A percentile compares a stretch with the other conserved stretches of the same genome.
These are phyloP conservation scores for Penicillium sp. DNA, from an alignment of 2,329 filamentous ascomycete genomes.

Conservation along the genomic window DNA sequence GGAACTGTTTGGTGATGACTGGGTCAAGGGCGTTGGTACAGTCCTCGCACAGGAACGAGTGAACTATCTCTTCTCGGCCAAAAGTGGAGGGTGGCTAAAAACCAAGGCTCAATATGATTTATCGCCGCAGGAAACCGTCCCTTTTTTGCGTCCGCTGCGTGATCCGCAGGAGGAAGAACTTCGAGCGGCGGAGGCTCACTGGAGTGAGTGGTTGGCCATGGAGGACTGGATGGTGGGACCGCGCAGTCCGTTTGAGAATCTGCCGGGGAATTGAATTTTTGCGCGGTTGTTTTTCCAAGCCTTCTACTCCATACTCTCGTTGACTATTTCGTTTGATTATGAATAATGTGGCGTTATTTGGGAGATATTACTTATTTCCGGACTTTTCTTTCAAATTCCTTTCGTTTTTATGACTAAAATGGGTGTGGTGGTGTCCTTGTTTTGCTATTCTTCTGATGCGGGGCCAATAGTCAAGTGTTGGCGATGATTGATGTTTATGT, in stretches of 20 bases:
- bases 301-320: neutral
- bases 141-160: constrained; percentile 77
- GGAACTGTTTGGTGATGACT: constrained; percentile 90
- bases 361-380: neutral
- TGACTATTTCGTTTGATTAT: constrained; percentile 2
- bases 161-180: constrained; percentile 75
- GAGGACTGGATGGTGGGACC: constrained; percentile 97
- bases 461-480: neutral
- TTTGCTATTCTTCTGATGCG: neutral
- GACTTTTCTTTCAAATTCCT: neutral
- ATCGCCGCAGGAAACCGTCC: constrained; percentile 73
- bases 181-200: constrained; percentile 71
- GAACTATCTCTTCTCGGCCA: constrained; percentile 93
- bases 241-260: constrained; percentile 39
- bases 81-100: constrained; percentile 81
- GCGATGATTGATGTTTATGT: neutral
- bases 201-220: constrained; percentile 95
- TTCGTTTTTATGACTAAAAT: neutral
- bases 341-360: neutral
- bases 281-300: neutral
- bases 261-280: neutral
- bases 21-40: constrained; percentile 71
- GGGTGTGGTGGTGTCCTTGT: neutral
- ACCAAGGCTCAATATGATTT: constrained; percentile 91
- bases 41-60: constrained; percentile 83